Evolutionary conservation across 306 rosid species (phyloP).

Genomic region (Abrus precatorius): DNA sequence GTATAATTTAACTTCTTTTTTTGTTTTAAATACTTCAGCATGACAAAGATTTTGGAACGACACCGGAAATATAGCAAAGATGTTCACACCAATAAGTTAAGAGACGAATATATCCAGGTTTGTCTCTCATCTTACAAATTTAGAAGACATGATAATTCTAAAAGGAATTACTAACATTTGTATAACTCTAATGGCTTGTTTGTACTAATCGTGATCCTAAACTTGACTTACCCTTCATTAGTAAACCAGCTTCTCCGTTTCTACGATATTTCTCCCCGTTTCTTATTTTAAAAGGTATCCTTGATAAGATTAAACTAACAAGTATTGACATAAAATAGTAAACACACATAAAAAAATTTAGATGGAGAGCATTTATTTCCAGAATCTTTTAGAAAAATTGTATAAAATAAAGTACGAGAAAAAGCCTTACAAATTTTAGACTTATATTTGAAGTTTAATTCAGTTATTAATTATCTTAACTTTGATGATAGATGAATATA

Average conservation of each 20-base stretch:
- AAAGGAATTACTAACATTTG: not conserved
- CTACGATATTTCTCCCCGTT: not conserved
- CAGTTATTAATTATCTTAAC: too few relatives aligned
- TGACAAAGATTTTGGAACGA: conserved; percentile 55
- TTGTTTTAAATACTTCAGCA: conserved; percentile 53
- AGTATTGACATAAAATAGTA: not conserved
- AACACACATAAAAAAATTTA: not conserved
- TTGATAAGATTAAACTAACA: not conserved
- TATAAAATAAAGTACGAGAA: not conserved
- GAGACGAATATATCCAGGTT: conserved; percentile 65
- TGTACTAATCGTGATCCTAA: not conserved
- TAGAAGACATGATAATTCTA: not conserved
- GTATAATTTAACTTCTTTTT: not conserved
- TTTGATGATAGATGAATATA: too few relatives aligned
- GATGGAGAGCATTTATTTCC: not conserved
- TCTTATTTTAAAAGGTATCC: not conserved
- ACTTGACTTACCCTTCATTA: not conserved
- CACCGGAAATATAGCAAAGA: conserved; percentile 47
- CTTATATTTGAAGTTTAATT: not conserved
- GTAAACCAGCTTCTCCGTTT: not conserved
- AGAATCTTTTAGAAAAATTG: not conserved
- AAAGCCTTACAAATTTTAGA: not conserved
- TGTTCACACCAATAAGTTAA: conserved; percentile 37
- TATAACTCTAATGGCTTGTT: not conserved
- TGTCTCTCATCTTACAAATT: conserved; percentile 32